Evolutionary conservation across 768 basidiomycete species (phyloP), one percentile per base, ranked within the genome.

Genomic region (Cubamyces sp.): DNA sequence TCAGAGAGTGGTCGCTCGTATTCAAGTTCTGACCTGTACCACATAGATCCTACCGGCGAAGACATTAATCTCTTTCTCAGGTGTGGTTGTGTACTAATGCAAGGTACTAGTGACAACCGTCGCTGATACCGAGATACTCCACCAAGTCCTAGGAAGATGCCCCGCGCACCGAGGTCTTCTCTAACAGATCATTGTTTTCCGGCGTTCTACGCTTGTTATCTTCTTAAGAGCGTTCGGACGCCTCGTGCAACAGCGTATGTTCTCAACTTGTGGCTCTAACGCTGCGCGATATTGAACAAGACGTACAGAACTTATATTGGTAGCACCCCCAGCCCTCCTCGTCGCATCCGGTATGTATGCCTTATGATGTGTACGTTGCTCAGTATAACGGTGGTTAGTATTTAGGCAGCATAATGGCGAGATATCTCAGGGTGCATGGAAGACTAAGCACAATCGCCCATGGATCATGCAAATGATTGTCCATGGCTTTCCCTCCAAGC

Each of bases 381-480:
- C 26, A 11, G 52, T 46, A 37, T n/a, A 45, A 4, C 45, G 4
- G 16, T 46, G 11, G 15, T 47, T 50, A 25, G 45, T 52, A 28
- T 55, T 48, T 54, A 86, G 90, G 26, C 91, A 93, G 68, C 92
- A 94, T 72, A 94, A 94, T 74, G 91, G 91, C 28, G 85, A 89
- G 72, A 73, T 92, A 57, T 75, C 81, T 0, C 82, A 84, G 68
- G 92, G 92, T 18, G 92, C 91, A 11, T 79, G 77, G 73, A 88
- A 84, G 73, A 93, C 91, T 0, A 75, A 74, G 46, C 66, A 75
- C 25, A 81, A 82, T 48, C 73, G 88, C 25, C 89, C 89, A 43
- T 93, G 90, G 91, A 80, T 85, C 12, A 92, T 94, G 91, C 86
- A 88, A 61, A 87, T 93, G 87, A 87, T 93, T 40, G 87, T 93